Evolutionary conservation across 108 stramenopile species (phyloP).

Genomic region (Pseudonitzschia delicatissima): DNA sequence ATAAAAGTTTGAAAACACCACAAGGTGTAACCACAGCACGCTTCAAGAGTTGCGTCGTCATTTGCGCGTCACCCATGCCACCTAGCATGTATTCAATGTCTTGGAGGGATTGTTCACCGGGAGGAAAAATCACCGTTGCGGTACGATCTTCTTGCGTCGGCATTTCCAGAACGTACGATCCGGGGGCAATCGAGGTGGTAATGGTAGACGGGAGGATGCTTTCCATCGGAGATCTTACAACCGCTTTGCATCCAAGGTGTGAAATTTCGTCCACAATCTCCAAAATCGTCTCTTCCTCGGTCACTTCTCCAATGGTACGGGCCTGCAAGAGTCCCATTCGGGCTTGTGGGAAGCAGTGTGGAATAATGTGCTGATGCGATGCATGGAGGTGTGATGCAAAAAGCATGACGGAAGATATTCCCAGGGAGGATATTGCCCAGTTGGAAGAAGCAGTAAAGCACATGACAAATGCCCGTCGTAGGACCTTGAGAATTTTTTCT

Average conservation of each 20-base stretch:
- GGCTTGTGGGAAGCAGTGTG: not conserved
- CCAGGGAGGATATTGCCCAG: slow-evolving; percentile 3
- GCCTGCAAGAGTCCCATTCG: slow-evolving; percentile 3
- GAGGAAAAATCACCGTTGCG: slow-evolving; percentile 6
- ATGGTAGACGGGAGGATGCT: not conserved
- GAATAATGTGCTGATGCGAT: slow-evolving; percentile 10
- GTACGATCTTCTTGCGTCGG: slow-evolving; percentile 3
- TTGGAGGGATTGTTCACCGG: slow-evolving; percentile 7
- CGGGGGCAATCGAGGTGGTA: slow-evolving; percentile 1
- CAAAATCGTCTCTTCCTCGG: not conserved
- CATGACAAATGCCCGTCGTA: not conserved
- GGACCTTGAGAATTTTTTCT: slow-evolving; percentile 1
- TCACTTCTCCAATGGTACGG: not conserved
- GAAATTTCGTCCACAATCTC: no score
- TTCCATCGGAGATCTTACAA: not conserved
- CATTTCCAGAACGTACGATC: slow-evolving; percentile 17
- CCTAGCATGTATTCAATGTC: slow-evolving; percentile 16
- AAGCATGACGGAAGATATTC: slow-evolving; percentile 1
- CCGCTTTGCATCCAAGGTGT: not conserved
- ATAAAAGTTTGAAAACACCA: not conserved
- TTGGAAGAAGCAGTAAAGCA: not conserved
- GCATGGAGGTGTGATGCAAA: slow-evolving; percentile 6
- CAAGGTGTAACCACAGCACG: not conserved
- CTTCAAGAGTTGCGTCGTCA: slow-evolving; percentile 1
- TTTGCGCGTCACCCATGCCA: not conserved